A percentile compares a stretch with the other conserved stretches of the same genome.
Conservation (phyloP, 2,329 filamentous ascomycete species). For the Fusarium sp. region DNA sequence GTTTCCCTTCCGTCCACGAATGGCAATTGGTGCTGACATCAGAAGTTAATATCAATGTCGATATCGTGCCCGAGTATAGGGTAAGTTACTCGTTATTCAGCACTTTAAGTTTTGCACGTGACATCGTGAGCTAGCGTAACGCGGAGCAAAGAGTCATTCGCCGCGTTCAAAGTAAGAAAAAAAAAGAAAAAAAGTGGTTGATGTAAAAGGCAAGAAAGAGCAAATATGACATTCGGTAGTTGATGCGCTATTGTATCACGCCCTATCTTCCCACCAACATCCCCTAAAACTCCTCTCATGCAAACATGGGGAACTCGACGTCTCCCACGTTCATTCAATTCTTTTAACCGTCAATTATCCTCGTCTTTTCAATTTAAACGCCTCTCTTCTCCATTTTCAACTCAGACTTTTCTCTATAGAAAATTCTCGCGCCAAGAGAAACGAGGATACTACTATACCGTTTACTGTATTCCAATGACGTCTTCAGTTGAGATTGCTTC, state of each 20-base stretch:
- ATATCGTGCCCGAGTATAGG: conserved; percentile 3
- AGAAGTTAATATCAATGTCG: neutral
- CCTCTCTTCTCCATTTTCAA: neutral
- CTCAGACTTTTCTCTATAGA: conserved; percentile 11
- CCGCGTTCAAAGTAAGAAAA: conserved; percentile 29
- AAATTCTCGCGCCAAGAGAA: too few relatives aligned
- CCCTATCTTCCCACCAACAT: neutral
- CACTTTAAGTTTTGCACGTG: conserved; percentile 28
- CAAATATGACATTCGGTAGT: conserved; percentile 13
- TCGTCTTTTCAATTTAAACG: neutral
- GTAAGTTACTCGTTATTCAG: neutral
- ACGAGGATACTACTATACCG: too few relatives aligned
- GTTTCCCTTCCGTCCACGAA: neutral
- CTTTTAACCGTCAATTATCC: conserved; percentile 21
- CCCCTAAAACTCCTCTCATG: conserved; percentile 40
- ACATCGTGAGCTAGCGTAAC: conserved; percentile 35
- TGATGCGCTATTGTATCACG: conserved; percentile 16
- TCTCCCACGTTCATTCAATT: conserved; percentile 34
- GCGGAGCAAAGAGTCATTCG: conserved; percentile 36
- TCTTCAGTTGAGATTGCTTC: conserved; percentile 80
- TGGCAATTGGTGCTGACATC: neutral
- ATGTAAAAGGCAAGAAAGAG: conserved; percentile 1
- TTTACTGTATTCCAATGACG: conserved; percentile 68
- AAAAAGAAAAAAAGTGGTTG: conserved; percentile 23
- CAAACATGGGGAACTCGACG: conserved; percentile 49